Conservation (phyloP, 768 basidiomycete species). For the Lepiota brunneoincarnata region DNA sequence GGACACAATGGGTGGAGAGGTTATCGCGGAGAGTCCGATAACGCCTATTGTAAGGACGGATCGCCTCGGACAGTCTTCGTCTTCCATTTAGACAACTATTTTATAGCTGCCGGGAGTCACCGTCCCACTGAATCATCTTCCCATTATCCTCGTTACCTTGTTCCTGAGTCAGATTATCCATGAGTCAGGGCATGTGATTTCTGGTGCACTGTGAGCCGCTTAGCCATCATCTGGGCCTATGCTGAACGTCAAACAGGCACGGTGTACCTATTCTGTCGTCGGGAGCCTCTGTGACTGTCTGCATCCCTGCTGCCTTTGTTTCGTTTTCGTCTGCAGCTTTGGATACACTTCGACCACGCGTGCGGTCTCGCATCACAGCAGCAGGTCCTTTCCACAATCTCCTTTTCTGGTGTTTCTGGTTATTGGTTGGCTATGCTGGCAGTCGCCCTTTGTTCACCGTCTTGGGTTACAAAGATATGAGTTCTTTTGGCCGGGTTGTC, state of each 20-base stretch:
- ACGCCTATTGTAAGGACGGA: constrained; percentile 3
- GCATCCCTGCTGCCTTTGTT: constrained; percentile 77
- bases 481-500: constrained; percentile 51
- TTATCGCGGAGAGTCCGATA: not conserved
- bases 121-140: constrained; percentile 69
- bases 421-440: constrained; percentile 31
- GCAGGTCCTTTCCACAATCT: constrained; percentile 83
- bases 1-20: not conserved
- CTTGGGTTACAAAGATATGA: constrained; percentile 53
- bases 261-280: constrained; percentile 57
- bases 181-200: constrained; percentile 76
- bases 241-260: constrained; percentile 42
- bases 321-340: constrained; percentile 46
- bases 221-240: not conserved
- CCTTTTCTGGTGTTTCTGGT: constrained; percentile 49
- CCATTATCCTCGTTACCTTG: constrained; percentile 60
- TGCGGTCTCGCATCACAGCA: constrained; percentile 60
- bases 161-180: constrained; percentile 69
- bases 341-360: constrained; percentile 34
- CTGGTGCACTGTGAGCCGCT: constrained; percentile 65
- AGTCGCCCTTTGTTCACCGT: constrained; percentile 26
- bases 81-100: constrained; percentile 10
- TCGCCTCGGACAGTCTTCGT: not conserved
- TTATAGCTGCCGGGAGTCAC: constrained; percentile 80
- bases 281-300: constrained; percentile 57